Percentiles rank a stretch among this genome's conserved stretches.
These are phyloP conservation scores for Coniochaeta ligniaria DNA, from an alignment of 2,329 filamentous ascomycete genomes.

Conservation along the genomic window DNA sequence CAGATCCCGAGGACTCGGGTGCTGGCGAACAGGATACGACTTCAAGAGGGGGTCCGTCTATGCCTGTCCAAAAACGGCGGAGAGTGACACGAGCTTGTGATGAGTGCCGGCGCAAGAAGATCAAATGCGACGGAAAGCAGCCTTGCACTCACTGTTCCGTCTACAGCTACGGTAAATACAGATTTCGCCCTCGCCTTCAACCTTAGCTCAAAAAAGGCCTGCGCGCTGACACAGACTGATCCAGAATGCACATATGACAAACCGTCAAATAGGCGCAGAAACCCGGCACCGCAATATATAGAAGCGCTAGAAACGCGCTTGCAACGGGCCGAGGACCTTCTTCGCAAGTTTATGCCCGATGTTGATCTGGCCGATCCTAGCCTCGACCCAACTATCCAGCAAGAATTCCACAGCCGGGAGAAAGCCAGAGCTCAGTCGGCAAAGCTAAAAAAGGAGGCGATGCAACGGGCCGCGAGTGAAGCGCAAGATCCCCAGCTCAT, in stretches of 20 bases:
- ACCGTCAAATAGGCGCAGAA: slow-evolving; percentile 83
- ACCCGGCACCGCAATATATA: slow-evolving; percentile 87
- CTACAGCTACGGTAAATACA: slow-evolving; percentile 80
- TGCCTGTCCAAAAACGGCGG: slow-evolving; percentile 67
- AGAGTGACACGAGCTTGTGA: slow-evolving; percentile 77
- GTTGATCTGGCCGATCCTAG: slow-evolving; percentile 79
- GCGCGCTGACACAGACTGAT: slow-evolving; percentile 14
- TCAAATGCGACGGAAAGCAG: slow-evolving; percentile 81
- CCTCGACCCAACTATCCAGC: slow-evolving; percentile 69
- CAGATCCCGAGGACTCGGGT: slow-evolving; percentile 1
- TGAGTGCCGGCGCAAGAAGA: slow-evolving; percentile 78
- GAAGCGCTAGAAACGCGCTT: slow-evolving; percentile 79
- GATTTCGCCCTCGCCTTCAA: not conserved
- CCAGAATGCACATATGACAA: slow-evolving; percentile 93
- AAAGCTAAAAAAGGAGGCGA: slow-evolving; percentile 27
- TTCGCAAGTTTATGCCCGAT: slow-evolving; percentile 75
- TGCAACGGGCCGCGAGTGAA: slow-evolving; percentile 12
- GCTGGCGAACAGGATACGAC: slow-evolving; percentile 3
- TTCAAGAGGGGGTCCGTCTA: slow-evolving; percentile 25
- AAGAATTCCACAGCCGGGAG: slow-evolving; percentile 55
- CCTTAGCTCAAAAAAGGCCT: not conserved
- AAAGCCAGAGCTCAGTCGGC: slow-evolving; percentile 38
- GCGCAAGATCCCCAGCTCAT: slow-evolving; percentile 62
- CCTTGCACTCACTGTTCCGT: slow-evolving; percentile 94
- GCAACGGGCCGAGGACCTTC: slow-evolving; percentile 72